phyloP scores from a whole-genome alignment of 2,329 filamentous ascomycete genomes.

The Epichloe baconii region DNA sequence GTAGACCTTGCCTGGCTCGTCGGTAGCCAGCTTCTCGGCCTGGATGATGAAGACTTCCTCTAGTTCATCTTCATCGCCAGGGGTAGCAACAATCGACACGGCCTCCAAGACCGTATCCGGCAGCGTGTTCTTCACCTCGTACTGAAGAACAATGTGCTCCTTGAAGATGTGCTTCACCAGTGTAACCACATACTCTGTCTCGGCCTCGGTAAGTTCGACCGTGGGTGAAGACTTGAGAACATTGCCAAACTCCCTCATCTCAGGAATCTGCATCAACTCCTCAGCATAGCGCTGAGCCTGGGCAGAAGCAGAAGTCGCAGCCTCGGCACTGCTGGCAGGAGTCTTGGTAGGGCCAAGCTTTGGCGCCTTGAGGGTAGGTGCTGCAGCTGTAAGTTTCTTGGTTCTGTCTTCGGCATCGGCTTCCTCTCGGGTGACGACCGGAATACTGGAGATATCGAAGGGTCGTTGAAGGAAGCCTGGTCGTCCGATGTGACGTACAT shows the following conservation, averaged over 20 bases:
- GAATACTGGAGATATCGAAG: slow-evolving; percentile 85
- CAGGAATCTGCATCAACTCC: slow-evolving; percentile 77
- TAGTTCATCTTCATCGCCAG: slow-evolving; percentile 66
- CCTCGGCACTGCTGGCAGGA: slow-evolving; percentile 55
- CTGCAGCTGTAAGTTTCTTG: slow-evolving; percentile 89
- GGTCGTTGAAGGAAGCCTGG: slow-evolving; percentile 66
- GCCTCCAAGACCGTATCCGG: slow-evolving; percentile 83
- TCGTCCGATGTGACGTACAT: slow-evolving; percentile 94
- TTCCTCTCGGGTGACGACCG: slow-evolving; percentile 89
- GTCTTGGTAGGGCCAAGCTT: slow-evolving; percentile 66
- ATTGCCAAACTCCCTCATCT: slow-evolving; percentile 77
- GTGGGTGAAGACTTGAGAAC: slow-evolving; percentile 82
- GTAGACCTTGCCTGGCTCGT: slow-evolving; percentile 86
- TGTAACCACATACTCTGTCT: slow-evolving; percentile 92
- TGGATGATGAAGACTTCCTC: slow-evolving; percentile 93
- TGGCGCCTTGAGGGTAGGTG: slow-evolving; percentile 87
- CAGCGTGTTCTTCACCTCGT: slow-evolving; percentile 94
- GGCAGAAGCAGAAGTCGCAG: slow-evolving; percentile 62
- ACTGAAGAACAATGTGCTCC: slow-evolving; percentile 89
- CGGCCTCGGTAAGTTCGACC: slow-evolving; percentile 87
- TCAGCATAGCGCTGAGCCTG: slow-evolving; percentile 80
- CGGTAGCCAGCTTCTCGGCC: slow-evolving; percentile 65
- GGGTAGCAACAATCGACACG: slow-evolving; percentile 69
- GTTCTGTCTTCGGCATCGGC: slow-evolving; percentile 91
- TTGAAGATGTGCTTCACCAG: slow-evolving; percentile 97